Evolutionary conservation across 1,139 yeast genomes (phyloP).

Genomic region (Sugiyamaella castrensis): DNA sequence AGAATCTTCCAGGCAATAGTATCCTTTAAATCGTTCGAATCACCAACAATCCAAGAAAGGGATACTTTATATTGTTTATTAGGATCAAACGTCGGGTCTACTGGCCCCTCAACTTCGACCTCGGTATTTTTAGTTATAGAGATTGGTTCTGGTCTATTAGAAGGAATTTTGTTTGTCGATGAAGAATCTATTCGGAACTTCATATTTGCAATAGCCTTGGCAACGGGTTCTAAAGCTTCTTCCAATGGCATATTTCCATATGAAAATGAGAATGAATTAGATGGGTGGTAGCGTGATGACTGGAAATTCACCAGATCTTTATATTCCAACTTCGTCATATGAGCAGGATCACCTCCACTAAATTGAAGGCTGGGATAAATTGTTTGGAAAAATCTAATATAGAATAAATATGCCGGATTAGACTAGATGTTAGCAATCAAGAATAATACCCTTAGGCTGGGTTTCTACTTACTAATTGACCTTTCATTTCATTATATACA

Average conservation of each 20-base stretch:
- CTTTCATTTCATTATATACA: conserved; percentile 98
- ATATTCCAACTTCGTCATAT: conserved; percentile 70
- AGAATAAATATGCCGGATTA: conserved; percentile 79
- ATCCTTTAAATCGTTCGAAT: conserved; percentile 65
- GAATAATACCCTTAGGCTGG: no score
- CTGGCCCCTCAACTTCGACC: conserved; percentile 62
- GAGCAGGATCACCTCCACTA: conserved; percentile 92
- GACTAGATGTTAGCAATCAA: conserved; percentile 38
- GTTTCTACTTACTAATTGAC: conserved; percentile 66
- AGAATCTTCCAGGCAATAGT: conserved; percentile 72
- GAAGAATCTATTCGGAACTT: conserved; percentile 9
- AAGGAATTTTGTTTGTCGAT: neutral
- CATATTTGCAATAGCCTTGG: conserved; percentile 43
- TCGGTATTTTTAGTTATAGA: conserved; percentile 38
- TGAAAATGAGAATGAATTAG: conserved; percentile 81
- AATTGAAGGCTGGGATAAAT: conserved; percentile 80
- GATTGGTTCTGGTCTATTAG: conserved; percentile 41
- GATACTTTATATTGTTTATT: conserved; percentile 75
- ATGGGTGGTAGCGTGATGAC: conserved; percentile 74
- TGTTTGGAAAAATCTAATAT: conserved; percentile 81
- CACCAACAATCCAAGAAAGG: conserved; percentile 82
- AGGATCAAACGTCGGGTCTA: conserved; percentile 75
- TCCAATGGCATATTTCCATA: conserved; percentile 75
- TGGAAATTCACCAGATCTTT: conserved; percentile 79
- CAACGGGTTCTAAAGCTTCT: conserved; percentile 59